Evolutionary conservation across 2,329 filamentous ascomycete genomes (phyloP), one percentile per base, ranked within the genome.

Genomic region (Neofusicoccum sp.): DNA sequence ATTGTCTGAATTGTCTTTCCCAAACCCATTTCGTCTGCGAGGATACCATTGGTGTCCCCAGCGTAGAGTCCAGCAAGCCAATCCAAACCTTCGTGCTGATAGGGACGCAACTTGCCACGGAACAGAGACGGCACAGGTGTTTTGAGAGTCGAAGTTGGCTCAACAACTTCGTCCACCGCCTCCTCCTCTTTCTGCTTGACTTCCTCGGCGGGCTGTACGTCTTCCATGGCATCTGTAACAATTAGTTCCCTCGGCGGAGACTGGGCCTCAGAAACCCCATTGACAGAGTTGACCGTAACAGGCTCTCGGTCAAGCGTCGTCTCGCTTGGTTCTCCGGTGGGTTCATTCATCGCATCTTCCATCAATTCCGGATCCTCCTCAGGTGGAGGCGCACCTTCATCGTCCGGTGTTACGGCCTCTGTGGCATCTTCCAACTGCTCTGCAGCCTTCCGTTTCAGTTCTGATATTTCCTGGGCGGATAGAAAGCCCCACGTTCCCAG

Each of bases 1-100:
- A 99, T 99, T 0, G 95, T 99, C 74, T 99, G 95, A 50, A 99
- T 98, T 0, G 95, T 99, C 78, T 99, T 99, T 7, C 95, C 95
- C 3, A 99, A 84, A 67, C 95, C 95, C 95, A 99, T 99, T 75
- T 99, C 95, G 73, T 99, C 96, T 1, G 95, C 95, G 22, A 99
- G 81, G 61, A 99, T 99, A 28, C 95, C 95, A 71, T 98, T 99
- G 31, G 94, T 97, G 66, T 90, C 89, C 67, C 95, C 96, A 14
- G 89, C 89, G 74, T 99, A 98, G 1, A 99, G 84, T 0, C 93
- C 92, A 2, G 93, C 93, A 50, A 99, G 87, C 95, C 95, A 99
- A 74, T 99, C 95, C 6, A 99, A 80, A n/a, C 95, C 96, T 71
- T 92, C 91, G 71, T 97, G 95, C 70, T 99, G 95, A 72, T 99